Base-by-base conservation (phyloP, 164 flowering plant species). In the Akebia trifoliata region DNA sequence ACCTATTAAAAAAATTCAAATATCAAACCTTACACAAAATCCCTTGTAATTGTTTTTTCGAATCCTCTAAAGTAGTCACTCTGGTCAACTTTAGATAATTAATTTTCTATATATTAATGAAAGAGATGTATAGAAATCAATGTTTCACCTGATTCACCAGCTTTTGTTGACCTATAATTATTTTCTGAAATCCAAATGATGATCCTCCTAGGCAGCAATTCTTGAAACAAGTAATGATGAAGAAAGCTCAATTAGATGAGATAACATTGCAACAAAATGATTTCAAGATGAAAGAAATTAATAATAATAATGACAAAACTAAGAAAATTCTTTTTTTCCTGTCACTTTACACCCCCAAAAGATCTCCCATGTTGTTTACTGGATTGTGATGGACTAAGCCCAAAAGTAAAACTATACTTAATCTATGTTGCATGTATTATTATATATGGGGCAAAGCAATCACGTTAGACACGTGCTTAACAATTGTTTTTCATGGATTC, bases 141-240 rank as follows among this genome's bases (percentile, higher is more conserved):
- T 48, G 61, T 35, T 69, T 34, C 61, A 70, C 64, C 63, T 63
- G 70, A 49, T 62, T 57, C 60, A 57, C 54, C 59, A 38, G 63
- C 56, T 53, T 37, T 48, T 61, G 66, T 64, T 66, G 58, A 61
- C 69, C 81, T 73, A 75, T 73, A 48, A 43, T 71, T 62, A 51
- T 11, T 20, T 63, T 54, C 54, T 54, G 69, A 67, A 49, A 67
- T 54, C 61, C 60, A 49, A 58, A 62, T 62, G 57, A 59, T 30
- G 25, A 56, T 52, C 51, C 49, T 68, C 75, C 82, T 75, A 82
- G 18, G 87, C 73, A 62, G 86, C 83, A 72, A 81, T 77, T 68
- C 86, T 84, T 82, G 82, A 46, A 64, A 53, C 62, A 67, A 67
- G 58, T 4, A 10, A 59, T 15, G 20, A 47, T 6, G 32, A 50